A percentile compares a stretch with the other conserved stretches of the same genome.
Conservation (phyloP, 169 alveolate species). For the Eimeria falciformis region DNA sequence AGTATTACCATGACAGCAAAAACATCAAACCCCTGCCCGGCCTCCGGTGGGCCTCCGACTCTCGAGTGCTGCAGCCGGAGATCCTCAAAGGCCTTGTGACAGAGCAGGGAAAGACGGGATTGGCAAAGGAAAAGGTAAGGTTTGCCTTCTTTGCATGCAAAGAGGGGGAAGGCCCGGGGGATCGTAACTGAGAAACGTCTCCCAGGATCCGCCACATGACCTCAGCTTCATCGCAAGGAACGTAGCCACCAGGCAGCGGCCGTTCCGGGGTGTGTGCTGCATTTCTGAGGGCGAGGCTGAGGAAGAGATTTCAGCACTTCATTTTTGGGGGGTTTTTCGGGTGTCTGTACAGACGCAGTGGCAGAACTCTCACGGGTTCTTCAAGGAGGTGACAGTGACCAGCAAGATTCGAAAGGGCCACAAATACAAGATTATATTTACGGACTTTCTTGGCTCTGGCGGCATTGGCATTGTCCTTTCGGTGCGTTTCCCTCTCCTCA, state of each 20-base stretch:
- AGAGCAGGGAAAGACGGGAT: background rate
- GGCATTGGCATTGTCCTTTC: background rate
- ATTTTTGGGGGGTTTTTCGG: background rate
- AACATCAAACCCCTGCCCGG: background rate
- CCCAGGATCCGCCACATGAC: too few species aligned
- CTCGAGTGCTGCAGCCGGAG: constrained; percentile 17
- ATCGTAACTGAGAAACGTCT: too few species aligned
- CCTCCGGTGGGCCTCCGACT: constrained; percentile 3
- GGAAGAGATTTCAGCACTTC: background rate
- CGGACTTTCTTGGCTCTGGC: background rate
- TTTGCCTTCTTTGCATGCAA: too few species aligned
- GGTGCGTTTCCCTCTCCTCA: too few species aligned
- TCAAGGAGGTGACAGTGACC: background rate
- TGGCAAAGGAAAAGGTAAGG: background rate
- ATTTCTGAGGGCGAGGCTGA: background rate
- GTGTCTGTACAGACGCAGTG: background rate
- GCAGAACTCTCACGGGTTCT: background rate
- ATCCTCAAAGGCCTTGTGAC: background rate
- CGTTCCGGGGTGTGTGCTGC: too few species aligned
- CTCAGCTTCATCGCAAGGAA: too few species aligned
- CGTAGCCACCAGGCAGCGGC: too few species aligned
- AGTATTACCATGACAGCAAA: background rate
- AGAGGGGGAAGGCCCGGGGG: too few species aligned
- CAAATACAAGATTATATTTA: background rate
- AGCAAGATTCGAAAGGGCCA: background rate